Base-by-base conservation (phyloP, 2,329 filamentous ascomycete species). In the Salinomyces thailandicus region DNA sequence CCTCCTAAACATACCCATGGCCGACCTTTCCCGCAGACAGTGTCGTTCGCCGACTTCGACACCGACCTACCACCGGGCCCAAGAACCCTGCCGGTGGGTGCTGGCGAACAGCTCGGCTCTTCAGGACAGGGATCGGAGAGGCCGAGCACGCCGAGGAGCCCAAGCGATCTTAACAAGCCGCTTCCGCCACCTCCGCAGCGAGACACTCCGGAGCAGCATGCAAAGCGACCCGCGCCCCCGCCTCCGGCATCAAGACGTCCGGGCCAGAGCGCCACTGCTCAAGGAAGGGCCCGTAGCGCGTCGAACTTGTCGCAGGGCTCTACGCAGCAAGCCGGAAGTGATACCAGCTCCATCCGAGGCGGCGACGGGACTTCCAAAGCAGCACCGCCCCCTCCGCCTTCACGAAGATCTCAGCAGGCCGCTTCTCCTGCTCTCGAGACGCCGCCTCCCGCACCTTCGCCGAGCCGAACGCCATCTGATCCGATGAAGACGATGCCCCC, bases 1-100 rank as follows among this genome's bases (percentile, higher is more conserved):
- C 79, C 80, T 4, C 81, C 81, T 2, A 84, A 73, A 51, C 84
- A 79, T 18, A 75, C 80, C 39, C 80, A 84, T 58, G 83, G 83
- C 58, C 66, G 35, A 50, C 32, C 33, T 3, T 39, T 24, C 14
- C 62, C 50, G 37, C 59, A 51, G 53, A 61, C 47, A 17, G 50
- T 53, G 5, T 55, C 53, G 5, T 57, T 50, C 41, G 52, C 44
- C 18, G 53, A 54, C 18, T 59, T 57, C 45, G 46, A 60, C 18
- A 41, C 47, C 28, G 41, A 43, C 7, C 42, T 33, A 30, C 39
- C 43, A 9, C 14, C 31, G 16, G 17, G 17, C 5, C 22, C 35
- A 2, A 32, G 38, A 7, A 45, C 45, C 12, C 48, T 46, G 29
- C 38, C 48, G 5, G 37, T 43, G 1, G 44, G 42, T 17, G 38